A percentile compares a stretch with the other conserved stretches of the same genome.
Evolutionary conservation across 2,329 filamentous ascomycete genomes (phyloP).

Genomic region (Tolypocladium inflatum): DNA sequence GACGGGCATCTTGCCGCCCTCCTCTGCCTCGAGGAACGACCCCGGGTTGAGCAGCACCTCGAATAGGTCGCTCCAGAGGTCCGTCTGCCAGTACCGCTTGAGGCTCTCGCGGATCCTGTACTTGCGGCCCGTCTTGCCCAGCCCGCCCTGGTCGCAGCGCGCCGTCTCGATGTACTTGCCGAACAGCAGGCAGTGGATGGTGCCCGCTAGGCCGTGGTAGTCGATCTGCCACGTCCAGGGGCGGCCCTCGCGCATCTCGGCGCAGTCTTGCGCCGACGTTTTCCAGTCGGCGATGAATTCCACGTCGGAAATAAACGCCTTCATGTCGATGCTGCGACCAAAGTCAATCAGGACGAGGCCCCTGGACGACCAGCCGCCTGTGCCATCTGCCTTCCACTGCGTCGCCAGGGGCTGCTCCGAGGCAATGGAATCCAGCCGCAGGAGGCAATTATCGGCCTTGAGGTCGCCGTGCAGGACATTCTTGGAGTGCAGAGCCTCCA

Average conservation of each 20-base stretch:
- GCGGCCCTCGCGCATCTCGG: constrained; percentile 86
- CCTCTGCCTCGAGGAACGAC: constrained; percentile 54
- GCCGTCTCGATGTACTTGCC: constrained; percentile 88
- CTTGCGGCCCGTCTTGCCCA: constrained; percentile 51
- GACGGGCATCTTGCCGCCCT: constrained; percentile 61
- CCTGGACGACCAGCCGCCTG: constrained; percentile 67
- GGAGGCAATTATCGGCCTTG: constrained; percentile 90
- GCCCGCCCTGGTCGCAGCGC: constrained; percentile 41
- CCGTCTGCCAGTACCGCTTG: constrained; percentile 95
- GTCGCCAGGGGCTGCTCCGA: constrained; percentile 39
- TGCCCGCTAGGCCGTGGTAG: constrained; percentile 85
- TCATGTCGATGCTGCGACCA: constrained; percentile 89
- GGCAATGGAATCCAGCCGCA: constrained; percentile 57
- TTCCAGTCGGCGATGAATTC: constrained; percentile 93
- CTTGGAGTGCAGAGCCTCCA: constrained; percentile 76
- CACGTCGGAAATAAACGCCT: constrained; percentile 64
- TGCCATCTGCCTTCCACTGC: constrained; percentile 65
- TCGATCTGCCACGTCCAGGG: constrained; percentile 98
- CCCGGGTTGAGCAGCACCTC: constrained; percentile 78
- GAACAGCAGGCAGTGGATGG: constrained; percentile 81
- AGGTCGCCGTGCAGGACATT: constrained; percentile 84
- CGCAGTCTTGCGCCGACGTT: constrained; percentile 76
- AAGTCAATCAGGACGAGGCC: constrained; percentile 90
- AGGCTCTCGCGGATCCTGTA: constrained; percentile 76
- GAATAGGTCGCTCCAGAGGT: constrained; percentile 79